phyloP scores from a whole-genome alignment of 2,329 filamentous ascomycete genomes.

The Fusarium hostae region DNA sequence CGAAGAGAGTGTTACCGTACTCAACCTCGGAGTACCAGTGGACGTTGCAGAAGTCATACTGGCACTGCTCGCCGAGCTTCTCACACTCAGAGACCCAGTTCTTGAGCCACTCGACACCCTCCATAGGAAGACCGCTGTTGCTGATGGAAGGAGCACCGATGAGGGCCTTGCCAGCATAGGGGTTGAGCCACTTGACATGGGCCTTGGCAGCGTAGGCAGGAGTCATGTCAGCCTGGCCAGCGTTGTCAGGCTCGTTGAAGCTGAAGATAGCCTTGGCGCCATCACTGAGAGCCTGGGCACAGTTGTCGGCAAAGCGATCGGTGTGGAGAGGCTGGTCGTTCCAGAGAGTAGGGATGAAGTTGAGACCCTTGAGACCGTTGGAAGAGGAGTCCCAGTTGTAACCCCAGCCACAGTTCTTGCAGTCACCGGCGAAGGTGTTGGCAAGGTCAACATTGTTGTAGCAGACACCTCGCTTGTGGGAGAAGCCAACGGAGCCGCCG shows the following conservation, averaged over 20 bases:
- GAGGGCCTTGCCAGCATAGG: constrained; percentile 62
- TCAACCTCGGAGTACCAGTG: constrained; percentile 71
- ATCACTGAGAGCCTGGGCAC: constrained; percentile 60
- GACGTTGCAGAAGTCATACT: constrained; percentile 68
- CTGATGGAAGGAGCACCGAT: constrained; percentile 71
- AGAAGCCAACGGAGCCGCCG: constrained; percentile 37
- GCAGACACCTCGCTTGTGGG: constrained; percentile 72
- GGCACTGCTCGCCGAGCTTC: constrained; percentile 54
- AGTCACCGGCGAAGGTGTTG: constrained; percentile 57
- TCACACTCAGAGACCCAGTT: constrained; percentile 64
- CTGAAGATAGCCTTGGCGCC: constrained; percentile 69
- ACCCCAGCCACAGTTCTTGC: constrained; percentile 64
- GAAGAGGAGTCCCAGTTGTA: constrained; percentile 74
- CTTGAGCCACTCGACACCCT: constrained; percentile 68
- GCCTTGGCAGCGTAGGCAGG: constrained; percentile 62
- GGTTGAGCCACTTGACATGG: constrained; percentile 66
- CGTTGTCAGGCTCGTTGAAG: constrained; percentile 79
- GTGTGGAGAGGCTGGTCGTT: constrained; percentile 57
- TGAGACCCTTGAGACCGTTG: constrained; percentile 57
- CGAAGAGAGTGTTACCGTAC: constrained; percentile 62
- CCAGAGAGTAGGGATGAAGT: constrained; percentile 77
- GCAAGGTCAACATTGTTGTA: constrained; percentile 71
- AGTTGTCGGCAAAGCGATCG: constrained; percentile 61
- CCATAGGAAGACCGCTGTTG: constrained; percentile 62
- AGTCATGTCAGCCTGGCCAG: constrained; percentile 67